phyloP scores from a whole-genome alignment of 2,329 filamentous ascomycete species.

The Cadophora gregata region DNA sequence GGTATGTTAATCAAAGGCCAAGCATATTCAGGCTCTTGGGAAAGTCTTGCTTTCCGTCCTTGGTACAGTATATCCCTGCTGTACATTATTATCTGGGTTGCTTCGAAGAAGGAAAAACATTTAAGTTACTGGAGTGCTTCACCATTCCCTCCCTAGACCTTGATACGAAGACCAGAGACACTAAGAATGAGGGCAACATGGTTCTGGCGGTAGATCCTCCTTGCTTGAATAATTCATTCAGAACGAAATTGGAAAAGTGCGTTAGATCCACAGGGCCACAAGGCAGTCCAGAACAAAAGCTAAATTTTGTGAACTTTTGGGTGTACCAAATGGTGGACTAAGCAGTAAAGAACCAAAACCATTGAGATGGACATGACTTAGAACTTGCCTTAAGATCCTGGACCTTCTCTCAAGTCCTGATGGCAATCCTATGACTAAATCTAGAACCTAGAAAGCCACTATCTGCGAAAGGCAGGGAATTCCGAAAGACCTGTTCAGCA shows the following conservation, averaged over 20 bases:
- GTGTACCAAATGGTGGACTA: neutral
- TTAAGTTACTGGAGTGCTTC: too few species aligned
- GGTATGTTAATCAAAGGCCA: constrained; percentile 6
- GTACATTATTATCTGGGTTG: too few species aligned
- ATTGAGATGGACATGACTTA: neutral
- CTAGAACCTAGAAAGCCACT: neutral
- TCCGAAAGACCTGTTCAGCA: neutral
- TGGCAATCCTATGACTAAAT: too few species aligned
- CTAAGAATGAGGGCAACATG: too few species aligned
- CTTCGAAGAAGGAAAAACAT: neutral
- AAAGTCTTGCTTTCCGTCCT: neutral
- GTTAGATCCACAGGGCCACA: too few species aligned
- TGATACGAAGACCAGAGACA: too few species aligned
- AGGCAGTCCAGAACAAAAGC: neutral
- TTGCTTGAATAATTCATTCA: too few species aligned
- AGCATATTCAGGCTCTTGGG: constrained; percentile 9
- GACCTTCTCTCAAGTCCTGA: neutral
- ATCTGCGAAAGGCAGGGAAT: neutral
- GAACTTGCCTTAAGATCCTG: neutral
- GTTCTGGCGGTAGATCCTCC: too few species aligned
- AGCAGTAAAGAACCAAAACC: neutral
- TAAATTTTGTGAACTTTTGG: neutral
- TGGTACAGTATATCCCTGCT: neutral
- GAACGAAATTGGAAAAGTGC: too few species aligned
- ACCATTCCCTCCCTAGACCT: too few species aligned